Percentiles rank a stretch among this genome's conserved stretches.
Evolutionary conservation across 2,329 filamentous ascomycete species (phyloP).

Genomic region (Nemania abortiva): DNA sequence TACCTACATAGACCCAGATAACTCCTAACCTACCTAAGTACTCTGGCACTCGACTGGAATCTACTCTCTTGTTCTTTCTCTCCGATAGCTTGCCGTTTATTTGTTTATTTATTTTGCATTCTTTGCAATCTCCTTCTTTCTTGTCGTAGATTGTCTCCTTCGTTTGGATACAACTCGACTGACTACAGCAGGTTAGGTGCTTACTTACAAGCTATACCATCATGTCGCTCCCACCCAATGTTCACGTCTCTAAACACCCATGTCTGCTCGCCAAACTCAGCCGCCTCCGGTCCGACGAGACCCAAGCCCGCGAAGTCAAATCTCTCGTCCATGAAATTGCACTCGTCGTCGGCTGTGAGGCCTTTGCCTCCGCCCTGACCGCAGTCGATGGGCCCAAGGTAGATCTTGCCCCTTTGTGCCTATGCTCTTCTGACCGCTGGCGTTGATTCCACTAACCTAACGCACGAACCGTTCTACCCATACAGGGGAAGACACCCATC

Average conservation of each 20-base stretch:
- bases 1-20: conserved; percentile 4
- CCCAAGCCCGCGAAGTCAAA: conserved; percentile 81
- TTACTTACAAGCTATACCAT: neutral
- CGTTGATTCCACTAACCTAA: conserved; percentile 22
- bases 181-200: neutral
- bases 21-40: neutral
- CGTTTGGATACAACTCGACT: neutral
- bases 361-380: conserved; percentile 74
- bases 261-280: conserved; percentile 90
- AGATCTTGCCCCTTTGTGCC: conserved; percentile 48
- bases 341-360: conserved; percentile 84
- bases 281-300: conserved; percentile 81
- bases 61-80: neutral
- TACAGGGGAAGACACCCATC: conserved; percentile 80
- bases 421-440: neutral
- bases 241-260: conserved; percentile 86
- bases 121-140: neutral
- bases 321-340: conserved; percentile 87
- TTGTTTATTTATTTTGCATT: neutral
- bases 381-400: conserved; percentile 73
- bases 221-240: conserved; percentile 66
- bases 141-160: neutral
- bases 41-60: neutral
- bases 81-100: neutral
- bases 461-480: neutral